A percentile compares a stretch with the other conserved stretches of the same genome.
phyloP scores from a whole-genome alignment of 1,284 basidiomycete species.

The Cryptococcus sp. region DNA sequence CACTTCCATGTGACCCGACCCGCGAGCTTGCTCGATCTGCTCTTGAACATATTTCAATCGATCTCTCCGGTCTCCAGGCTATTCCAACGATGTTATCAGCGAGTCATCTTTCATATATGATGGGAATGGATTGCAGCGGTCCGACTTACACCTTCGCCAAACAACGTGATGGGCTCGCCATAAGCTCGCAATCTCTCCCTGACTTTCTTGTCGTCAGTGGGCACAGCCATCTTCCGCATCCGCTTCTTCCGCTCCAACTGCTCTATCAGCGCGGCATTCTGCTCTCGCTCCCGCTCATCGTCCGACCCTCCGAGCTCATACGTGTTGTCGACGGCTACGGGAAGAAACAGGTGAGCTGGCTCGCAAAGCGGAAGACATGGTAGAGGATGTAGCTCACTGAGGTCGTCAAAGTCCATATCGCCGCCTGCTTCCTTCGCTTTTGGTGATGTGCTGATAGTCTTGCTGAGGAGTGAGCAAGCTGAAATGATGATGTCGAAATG shows the following conservation, averaged over 20 bases:
- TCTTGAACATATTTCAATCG: slow-evolving; percentile 90
- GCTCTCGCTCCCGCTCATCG: slow-evolving; percentile 54
- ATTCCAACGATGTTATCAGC: slow-evolving; percentile 1
- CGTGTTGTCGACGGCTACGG: slow-evolving; percentile 47
- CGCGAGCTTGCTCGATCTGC: slow-evolving; percentile 71
- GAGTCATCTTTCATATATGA: slow-evolving; percentile 33
- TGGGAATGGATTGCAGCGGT: not conserved
- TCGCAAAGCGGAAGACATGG: not conserved
- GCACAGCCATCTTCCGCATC: slow-evolving; percentile 89
- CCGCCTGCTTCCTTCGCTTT: too few relatives aligned
- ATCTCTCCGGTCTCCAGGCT: slow-evolving; percentile 71
- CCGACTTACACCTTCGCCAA: slow-evolving; percentile 85
- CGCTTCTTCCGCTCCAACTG: slow-evolving; percentile 95
- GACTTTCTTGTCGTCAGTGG: slow-evolving; percentile 93
- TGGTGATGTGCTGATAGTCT: not conserved
- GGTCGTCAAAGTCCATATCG: slow-evolving; percentile 47
- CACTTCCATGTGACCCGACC: slow-evolving; percentile 61
- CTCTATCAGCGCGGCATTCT: slow-evolving; percentile 75
- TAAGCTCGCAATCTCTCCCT: slow-evolving; percentile 84
- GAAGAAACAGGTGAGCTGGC: not conserved
- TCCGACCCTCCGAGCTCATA: slow-evolving; percentile 51
- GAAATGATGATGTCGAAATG: too few relatives aligned
- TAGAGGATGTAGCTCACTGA: slow-evolving; percentile 27
- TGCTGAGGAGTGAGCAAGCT: not conserved
- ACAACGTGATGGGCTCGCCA: slow-evolving; percentile 93